Base-by-base conservation (phyloP, 2,329 filamentous ascomycete species). In the Xylariaceae sp. region DNA sequence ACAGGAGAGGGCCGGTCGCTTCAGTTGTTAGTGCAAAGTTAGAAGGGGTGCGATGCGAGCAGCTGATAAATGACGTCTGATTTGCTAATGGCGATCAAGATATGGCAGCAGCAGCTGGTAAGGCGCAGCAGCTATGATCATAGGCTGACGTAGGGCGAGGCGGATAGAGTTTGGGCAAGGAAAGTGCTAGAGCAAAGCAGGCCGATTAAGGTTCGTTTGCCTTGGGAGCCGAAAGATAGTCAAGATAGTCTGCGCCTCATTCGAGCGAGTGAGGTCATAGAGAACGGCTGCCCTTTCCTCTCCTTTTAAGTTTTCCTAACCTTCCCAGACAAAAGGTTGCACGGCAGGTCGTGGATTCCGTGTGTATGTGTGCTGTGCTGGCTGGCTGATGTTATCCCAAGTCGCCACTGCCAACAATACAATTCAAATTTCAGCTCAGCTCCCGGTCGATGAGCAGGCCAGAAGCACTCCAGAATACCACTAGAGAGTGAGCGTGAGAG, bases 81-180 rank as follows among this genome's bases (percentile, higher is more conserved):
- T 10, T 35, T 58, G 51, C 45, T 56, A 52, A 34, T 6, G 39
- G 51, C 18, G 17, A 39, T 39, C 45, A 37, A 42, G 49, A 9
- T 23, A 45, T 37, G 23, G 15, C 34, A 54, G 4, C 13, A n/a
- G 42, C 34, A 56, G 51, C 35, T 18, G 45, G 42, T n/a, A 35
- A 48, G 34, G 47, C 18, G 23, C 45, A 18, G 44, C 35, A 54
- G 39, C 48, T 23, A 53, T 63, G 58, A 63, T 51, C 44, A 39
- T 47, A 56, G 10, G 50, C 55, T 63, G 54, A 64, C 58, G 60
- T 59, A 56, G 52, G 17, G 13, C 18, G 30, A 42, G 44, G 34
- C 15, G 49, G 37, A 55, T 55, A 64, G 51, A 61, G 55, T 60
- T 62, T 58, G 9, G 50, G 56, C 13, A 42, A 42, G 30, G 17